phyloP scores from a whole-genome alignment of 2,329 filamentous ascomycete genomes.

The Fusarium drepaniforme region DNA sequence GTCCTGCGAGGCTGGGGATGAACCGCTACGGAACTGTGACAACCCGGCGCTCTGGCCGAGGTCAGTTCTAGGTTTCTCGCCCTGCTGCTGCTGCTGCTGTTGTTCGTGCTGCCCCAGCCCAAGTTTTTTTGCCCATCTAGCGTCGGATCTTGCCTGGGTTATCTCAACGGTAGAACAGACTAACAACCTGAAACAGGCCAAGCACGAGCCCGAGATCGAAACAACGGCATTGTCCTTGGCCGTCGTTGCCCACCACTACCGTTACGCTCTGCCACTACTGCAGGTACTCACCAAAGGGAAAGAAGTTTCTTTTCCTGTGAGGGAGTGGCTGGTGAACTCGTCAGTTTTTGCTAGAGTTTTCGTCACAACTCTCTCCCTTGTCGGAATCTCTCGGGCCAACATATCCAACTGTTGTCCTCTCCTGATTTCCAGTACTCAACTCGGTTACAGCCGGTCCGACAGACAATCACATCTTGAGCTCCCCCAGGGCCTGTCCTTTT shows the following conservation, averaged over 20 bases:
- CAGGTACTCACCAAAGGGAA: conserved; percentile 2
- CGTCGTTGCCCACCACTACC: conserved; percentile 11
- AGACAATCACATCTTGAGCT: neutral
- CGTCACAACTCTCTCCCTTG: conserved; percentile 9
- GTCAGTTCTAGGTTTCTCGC: conserved; percentile 9
- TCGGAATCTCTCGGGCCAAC: conserved; percentile 14
- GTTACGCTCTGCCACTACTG: conserved; percentile 6
- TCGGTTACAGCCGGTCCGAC: conserved; percentile 5
- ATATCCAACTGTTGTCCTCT: neutral
- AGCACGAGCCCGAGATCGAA: conserved; percentile 26
- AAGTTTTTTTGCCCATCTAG: conserved; percentile 17
- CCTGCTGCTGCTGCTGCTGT: neutral
- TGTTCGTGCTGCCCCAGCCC: conserved; percentile 3
- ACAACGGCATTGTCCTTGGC: conserved; percentile 20
- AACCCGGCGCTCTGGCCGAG: conserved; percentile 10
- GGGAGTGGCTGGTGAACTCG: conserved; percentile 15
- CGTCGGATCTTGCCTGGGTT: conserved; percentile 29
- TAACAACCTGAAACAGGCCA: conserved; percentile 39
- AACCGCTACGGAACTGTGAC: neutral
- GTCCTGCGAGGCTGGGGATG: conserved; percentile 1
- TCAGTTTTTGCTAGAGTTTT: conserved; percentile 7
- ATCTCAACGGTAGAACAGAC: conserved; percentile 28
- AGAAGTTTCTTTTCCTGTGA: conserved; percentile 8
- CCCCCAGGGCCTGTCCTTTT: neutral
- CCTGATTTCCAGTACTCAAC: neutral